phyloP scores from a whole-genome alignment of 805 yeast species.

The Kuraishia cidri region DNA sequence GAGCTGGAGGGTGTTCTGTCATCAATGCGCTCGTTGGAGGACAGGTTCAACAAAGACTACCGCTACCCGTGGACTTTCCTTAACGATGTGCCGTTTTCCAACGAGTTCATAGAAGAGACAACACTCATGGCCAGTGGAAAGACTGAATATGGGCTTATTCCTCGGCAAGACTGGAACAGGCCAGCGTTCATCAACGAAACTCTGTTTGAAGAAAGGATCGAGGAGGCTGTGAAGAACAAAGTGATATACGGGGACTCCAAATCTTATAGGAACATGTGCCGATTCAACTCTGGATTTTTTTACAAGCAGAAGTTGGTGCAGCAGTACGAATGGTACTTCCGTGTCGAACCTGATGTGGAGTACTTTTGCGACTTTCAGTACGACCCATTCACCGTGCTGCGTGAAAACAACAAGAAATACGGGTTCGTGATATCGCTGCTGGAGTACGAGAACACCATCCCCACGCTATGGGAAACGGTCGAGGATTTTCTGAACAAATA shows the following conservation, averaged over 20 bases:
- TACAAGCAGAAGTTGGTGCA: conserved; percentile 66
- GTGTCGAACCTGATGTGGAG: conserved; percentile 91
- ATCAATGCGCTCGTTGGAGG: conserved; percentile 74
- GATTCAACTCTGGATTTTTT: conserved; percentile 88
- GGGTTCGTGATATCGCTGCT: conserved; percentile 80
- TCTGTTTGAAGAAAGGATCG: conserved; percentile 35
- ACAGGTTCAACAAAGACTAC: conserved; percentile 57
- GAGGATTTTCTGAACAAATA: conserved; percentile 50
- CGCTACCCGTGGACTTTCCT: conserved; percentile 74
- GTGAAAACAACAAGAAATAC: conserved; percentile 68
- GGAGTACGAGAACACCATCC: conserved; percentile 80
- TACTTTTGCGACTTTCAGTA: conserved; percentile 81
- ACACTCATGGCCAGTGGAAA: conserved; percentile 56
- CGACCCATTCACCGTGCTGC: conserved; percentile 81
- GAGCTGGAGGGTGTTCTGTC: conserved; percentile 67
- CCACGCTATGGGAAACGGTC: conserved; percentile 73
- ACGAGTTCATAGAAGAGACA: conserved; percentile 54
- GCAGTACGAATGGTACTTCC: conserved; percentile 83
- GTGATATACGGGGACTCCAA: conserved; percentile 58
- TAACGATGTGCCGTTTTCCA: conserved; percentile 63
- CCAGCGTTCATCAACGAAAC: conserved; percentile 65
- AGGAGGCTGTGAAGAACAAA: conserved; percentile 30
- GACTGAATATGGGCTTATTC: conserved; percentile 59
- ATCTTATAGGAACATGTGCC: conserved; percentile 88
- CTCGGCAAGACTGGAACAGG: conserved; percentile 65